These are phyloP conservation scores for Rhododendron griersonianum DNA, from an alignment of 148 eudicot genomes.

Conservation along the genomic window DNA sequence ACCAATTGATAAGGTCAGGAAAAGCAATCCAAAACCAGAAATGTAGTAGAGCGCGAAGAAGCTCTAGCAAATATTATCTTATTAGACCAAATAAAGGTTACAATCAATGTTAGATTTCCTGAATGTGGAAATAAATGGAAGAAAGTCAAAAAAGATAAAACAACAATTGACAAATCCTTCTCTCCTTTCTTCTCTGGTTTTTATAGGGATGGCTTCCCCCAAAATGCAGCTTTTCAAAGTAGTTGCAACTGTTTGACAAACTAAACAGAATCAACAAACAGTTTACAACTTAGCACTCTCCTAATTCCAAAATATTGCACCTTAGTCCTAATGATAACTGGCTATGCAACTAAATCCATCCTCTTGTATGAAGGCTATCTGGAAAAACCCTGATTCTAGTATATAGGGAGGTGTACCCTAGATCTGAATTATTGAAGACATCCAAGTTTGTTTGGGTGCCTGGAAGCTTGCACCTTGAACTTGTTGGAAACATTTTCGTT, in stretches of 20 bases:
- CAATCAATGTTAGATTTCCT: not conserved
- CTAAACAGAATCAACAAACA: not conserved
- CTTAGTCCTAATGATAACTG: not conserved
- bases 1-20: not conserved
- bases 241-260: not conserved
- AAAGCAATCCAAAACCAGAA: not conserved
- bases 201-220: not conserved
- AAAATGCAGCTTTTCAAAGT: not conserved
- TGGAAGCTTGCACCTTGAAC: not conserved
- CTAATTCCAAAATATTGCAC: not conserved
- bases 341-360: not conserved
- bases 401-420: not conserved
- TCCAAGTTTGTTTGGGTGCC: not conserved
- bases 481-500: not conserved
- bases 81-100: not conserved
- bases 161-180: not conserved
- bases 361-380: not conserved
- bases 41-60: not conserved
- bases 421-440: not conserved
- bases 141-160: not conserved
- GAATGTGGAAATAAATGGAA: not conserved
- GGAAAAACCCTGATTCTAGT: not conserved
- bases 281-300: not conserved
- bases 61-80: not conserved
- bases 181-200: not conserved